phyloP scores from a whole-genome alignment of 208 protist genomes.

The Leishmania arabica region DNA sequence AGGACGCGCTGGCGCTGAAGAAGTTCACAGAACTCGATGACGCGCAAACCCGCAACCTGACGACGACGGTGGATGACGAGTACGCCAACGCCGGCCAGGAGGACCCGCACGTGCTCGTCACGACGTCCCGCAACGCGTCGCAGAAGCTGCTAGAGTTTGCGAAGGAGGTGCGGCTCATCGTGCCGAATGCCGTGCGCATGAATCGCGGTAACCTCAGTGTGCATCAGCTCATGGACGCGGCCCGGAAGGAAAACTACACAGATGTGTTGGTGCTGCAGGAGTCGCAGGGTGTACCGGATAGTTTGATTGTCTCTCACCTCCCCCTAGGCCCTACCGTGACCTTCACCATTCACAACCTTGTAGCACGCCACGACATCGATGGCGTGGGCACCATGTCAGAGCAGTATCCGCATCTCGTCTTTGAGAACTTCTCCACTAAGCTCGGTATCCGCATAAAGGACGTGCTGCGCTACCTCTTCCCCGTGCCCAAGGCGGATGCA shows the following conservation, averaged over 20 bases:
- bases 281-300: conserved; percentile 97
- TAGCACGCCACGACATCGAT: conserved; percentile 97
- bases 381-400: conserved; percentile 92
- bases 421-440: conserved; percentile 97
- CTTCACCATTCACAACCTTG: conserved; percentile 97
- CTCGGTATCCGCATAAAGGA: conserved; percentile 95
- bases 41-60: conserved; percentile 61
- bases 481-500: conserved; percentile 96
- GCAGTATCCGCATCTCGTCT: conserved; percentile 98
- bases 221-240: conserved; percentile 95
- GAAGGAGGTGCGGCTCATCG: conserved; percentile 98
- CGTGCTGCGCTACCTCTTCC: conserved; percentile 98
- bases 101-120: conserved; percentile 99
- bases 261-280: conserved; percentile 99
- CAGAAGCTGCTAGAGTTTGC: conserved; percentile 97
- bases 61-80: conserved; percentile 96
- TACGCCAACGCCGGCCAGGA: conserved; percentile 95
- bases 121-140: conserved; percentile 97
- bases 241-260: conserved; percentile 93
- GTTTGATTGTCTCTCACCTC: conserved; percentile 97
- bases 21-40: conserved; percentile 92
- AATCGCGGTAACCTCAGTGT: conserved; percentile 97
- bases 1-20: conserved; percentile 83
- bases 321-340: conserved; percentile 99
- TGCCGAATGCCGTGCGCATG: conserved; percentile 98